phyloP scores from a whole-genome alignment of 345 rosid genomes.

The Physaria fendleri region DNA sequence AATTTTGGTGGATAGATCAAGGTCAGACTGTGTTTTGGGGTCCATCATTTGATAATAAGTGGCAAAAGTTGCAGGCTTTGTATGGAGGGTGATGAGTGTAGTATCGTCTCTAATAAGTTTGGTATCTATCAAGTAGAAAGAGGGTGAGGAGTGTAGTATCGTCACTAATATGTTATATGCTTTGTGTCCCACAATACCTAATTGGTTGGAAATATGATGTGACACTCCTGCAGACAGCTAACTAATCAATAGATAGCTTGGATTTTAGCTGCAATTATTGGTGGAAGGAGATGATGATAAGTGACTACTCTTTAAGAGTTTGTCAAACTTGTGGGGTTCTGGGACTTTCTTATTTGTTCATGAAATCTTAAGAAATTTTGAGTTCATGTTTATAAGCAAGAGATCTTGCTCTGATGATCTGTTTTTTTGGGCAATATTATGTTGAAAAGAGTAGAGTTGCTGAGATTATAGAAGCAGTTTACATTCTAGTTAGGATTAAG shows the following conservation, averaged over 20 bases:
- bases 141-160: slow-evolving; percentile 32
- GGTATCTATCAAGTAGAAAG: slow-evolving; percentile 39
- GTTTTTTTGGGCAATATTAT: background rate
- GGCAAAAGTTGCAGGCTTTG: slow-evolving; percentile 23
- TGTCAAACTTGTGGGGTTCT: slow-evolving; percentile 9
- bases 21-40: slow-evolving; percentile 33
- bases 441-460: background rate
- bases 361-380: background rate
- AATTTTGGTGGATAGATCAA: slow-evolving; percentile 31
- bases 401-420: background rate
- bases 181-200: slow-evolving; percentile 35
- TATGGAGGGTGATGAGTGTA: slow-evolving; percentile 21
- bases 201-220: slow-evolving; percentile 38
- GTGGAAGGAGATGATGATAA: slow-evolving; percentile 24
- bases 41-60: slow-evolving; percentile 37
- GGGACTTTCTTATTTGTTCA: slow-evolving; percentile 11
- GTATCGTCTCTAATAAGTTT: slow-evolving; percentile 40
- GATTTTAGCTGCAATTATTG: slow-evolving; percentile 26
- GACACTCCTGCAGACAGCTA: slow-evolving; percentile 35
- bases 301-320: slow-evolving; percentile 25
- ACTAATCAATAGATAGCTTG: slow-evolving; percentile 27
- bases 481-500: background rate
- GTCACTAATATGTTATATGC: slow-evolving; percentile 31
- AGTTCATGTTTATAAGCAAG: background rate
- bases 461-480: slow-evolving; percentile 1